A percentile compares a stretch with the other conserved stretches of the same genome.
Conservation (phyloP, 306 rosid species). For the Malus domestica region ASM211411v1 NC_041795.1:23756501-23757000, state of each 20-base stretch:
- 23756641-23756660: constrained; percentile 43
- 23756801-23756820: background rate
- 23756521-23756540: background rate
- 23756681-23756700: background rate
- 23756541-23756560: background rate
- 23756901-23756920: no score
- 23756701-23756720: background rate
- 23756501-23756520: background rate
- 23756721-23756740: constrained; percentile 38
- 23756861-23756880: background rate
- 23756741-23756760: constrained; percentile 1
- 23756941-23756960: no score
- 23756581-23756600: background rate
- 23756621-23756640: constrained; percentile 1
- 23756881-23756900: no score
- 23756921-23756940: no score
- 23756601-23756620: background rate
- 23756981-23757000: no score
- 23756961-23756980: no score
- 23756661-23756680: background rate
- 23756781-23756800: background rate
- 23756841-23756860: background rate
- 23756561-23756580: background rate
- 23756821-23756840: background rate
- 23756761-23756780: background rate